Conservation (phyloP, 2,329 filamentous ascomycete species). For the Geosmithia morbida region DNA sequence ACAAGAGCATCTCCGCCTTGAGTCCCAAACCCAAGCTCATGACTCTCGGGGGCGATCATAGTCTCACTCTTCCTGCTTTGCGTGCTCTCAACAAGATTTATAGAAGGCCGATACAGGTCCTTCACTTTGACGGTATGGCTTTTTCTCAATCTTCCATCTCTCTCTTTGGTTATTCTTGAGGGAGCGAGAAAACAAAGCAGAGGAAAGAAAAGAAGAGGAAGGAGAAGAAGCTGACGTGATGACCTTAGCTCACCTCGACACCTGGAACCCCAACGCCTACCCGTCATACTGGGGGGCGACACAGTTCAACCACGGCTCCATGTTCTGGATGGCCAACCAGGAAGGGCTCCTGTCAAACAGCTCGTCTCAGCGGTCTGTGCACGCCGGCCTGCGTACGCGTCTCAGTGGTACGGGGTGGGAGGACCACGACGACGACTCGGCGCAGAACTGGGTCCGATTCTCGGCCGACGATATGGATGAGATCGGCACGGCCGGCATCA, state of each 20-base stretch:
- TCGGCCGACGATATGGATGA: slow-evolving; percentile 73
- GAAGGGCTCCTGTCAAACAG: slow-evolving; percentile 62
- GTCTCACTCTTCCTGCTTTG: slow-evolving; percentile 53
- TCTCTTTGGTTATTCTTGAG: no score
- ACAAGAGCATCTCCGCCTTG: slow-evolving; percentile 18
- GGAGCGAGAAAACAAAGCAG: no score
- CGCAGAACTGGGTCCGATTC: slow-evolving; percentile 69
- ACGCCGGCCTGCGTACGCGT: slow-evolving; percentile 65
- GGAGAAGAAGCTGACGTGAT: not conserved
- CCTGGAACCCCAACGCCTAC: slow-evolving; percentile 73
- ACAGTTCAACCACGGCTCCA: slow-evolving; percentile 65
- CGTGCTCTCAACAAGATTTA: slow-evolving; percentile 49
- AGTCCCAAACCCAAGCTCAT: slow-evolving; percentile 39
- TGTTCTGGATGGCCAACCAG: slow-evolving; percentile 72
- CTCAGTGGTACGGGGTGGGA: slow-evolving; percentile 44
- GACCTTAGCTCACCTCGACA: slow-evolving; percentile 52
- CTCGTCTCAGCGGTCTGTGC: slow-evolving; percentile 55
- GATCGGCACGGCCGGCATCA: slow-evolving; percentile 52
- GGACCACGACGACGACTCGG: slow-evolving; percentile 58
- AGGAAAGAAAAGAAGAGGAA: no score
- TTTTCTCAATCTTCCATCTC: not conserved
- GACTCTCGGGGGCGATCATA: slow-evolving; percentile 62
- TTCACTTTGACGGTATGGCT: slow-evolving; percentile 50
- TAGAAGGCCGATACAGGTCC: slow-evolving; percentile 47
- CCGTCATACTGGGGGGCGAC: slow-evolving; percentile 54